Evolutionary conservation across 176 grass and related monocot genomes (phyloP), one percentile per base, ranked within the genome.

Genomic region (Oryza australiensis): DNA sequence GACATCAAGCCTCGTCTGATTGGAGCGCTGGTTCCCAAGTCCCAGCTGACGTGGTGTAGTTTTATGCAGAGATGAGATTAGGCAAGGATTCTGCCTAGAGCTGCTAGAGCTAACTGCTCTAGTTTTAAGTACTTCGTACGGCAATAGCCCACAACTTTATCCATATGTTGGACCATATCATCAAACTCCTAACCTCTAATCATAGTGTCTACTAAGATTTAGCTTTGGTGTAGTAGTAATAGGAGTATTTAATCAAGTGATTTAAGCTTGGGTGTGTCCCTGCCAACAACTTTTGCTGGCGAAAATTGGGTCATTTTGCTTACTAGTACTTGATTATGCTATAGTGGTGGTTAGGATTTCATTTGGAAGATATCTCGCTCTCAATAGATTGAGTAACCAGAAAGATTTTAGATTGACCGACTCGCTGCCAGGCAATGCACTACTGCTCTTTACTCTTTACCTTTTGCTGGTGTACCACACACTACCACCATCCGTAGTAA

Each of bases 51-150:
- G 71, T 64, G 64, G 33, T 81, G 57, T 85, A 43, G 82, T 85
- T 62, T 62, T 88, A 84, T 48, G 70, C 49, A 41, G n/a, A 41
- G 16, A 45, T 48, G 64, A 53, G 76, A n/a, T 85, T 73, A 81
- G 72, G 71, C 64, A 85, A 85, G 42, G 82, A 89, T 85, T 81
- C 77, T 66, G 70, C 77, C 87, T 85, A 89, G 30, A 2, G 81
- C 37, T 60, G n/a, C 20, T 60, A n/a, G 22, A n/a, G 55, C 55
- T 46, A 41, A 20, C 16, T 26, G 6, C 24, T 68, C 20, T 62
- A 74, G 73, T 64, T 49, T 82, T 64, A 71, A 68, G 22, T 57
- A 24, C 22, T 60, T n/a, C n/a, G n/a, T n/a, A n/a, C n/a, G n/a
- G 22, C 9, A 60, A 34, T 81, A 87, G 79, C 72, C 78, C 85